Percentiles rank a stretch among this genome's conserved stretches.
phyloP scores from a whole-genome alignment of 495 filamentous ascomycete species.

The Neurospora cerealis region DNA sequence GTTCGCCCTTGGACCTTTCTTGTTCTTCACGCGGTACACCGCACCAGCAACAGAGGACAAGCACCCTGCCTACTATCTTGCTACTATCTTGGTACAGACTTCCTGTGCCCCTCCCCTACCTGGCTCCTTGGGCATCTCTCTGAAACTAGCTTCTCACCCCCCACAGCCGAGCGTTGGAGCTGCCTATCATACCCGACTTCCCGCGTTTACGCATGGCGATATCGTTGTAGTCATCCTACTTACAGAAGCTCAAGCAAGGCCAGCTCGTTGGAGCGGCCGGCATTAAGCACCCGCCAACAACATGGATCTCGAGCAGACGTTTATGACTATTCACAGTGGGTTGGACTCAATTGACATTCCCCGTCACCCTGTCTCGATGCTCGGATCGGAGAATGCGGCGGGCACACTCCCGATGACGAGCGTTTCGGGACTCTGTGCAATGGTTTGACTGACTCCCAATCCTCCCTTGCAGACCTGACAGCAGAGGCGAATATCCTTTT shows the following conservation, averaged over 20 bases:
- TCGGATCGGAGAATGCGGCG: neutral
- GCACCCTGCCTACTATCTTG: neutral
- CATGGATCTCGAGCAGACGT: slow-evolving; percentile 72
- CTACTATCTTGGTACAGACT: slow-evolving; percentile 2
- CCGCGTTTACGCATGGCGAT: slow-evolving; percentile 22
- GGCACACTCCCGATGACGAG: neutral
- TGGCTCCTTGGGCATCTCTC: slow-evolving; percentile 2
- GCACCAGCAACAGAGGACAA: neutral
- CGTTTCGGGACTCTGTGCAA: neutral
- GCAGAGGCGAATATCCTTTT: slow-evolving; percentile 74
- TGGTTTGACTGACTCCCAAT: slow-evolving; percentile 2
- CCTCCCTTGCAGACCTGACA: slow-evolving; percentile 48
- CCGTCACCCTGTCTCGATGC: slow-evolving; percentile 5
- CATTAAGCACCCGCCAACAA: slow-evolving; percentile 18
- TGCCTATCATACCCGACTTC: neutral
- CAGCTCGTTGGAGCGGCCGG: slow-evolving; percentile 28
- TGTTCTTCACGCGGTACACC: neutral
- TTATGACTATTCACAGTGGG: slow-evolving; percentile 88
- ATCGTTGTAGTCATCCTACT: slow-evolving; percentile 16
- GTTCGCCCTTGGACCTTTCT: slow-evolving; percentile 3
- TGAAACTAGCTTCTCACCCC: slow-evolving; percentile 8
- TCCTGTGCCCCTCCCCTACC: slow-evolving; percentile 3
- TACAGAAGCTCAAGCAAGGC: slow-evolving; percentile 18
- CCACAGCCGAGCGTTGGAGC: neutral
- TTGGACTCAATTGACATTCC: slow-evolving; percentile 14